Evolutionary conservation across 108 stramenopile genomes (phyloP), one percentile per base, ranked within the genome.

Genomic region (Discostella stelligeroides): DNA sequence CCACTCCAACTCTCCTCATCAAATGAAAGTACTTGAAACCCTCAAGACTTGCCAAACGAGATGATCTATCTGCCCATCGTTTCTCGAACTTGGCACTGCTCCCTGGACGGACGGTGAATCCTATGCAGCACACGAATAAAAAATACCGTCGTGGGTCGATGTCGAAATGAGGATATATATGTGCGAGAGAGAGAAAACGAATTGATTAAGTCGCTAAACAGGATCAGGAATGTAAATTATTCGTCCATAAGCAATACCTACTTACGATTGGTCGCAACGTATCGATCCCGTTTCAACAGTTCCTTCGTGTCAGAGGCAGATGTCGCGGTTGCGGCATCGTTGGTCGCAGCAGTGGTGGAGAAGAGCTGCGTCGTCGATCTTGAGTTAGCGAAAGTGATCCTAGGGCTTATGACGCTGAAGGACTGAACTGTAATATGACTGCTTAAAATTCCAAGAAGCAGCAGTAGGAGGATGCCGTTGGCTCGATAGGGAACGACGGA

Each of bases 11-110:
- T 15, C 91, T 59, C 34, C 91, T 70, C 90, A 96, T 90, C 40
- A 96, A 62, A 60, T 90, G 87, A 79, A 96, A 96, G 66, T 92
- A 94, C n/a, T 66, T 68, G 74, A 96, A 96, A 43, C 95, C 95
- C 9, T 84, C 77, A 17, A 96, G 72, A n/a, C 62, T 66, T 11
- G 89, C 91, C 63, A 96, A 68, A 27, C 81, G 49, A 7, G 82
- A 84, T 47, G 92, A 91, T 20, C 95, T 88, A 15, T 85, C 88
- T 8, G 95, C 92, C 95, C 95, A 96, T 41, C 95, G 85, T 42
- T 90, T 81, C 59, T 94, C 93, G 65, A 94, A 91, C 68, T 91
- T 90, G 25, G 88, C 89, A 20, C 60, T 84, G 40, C 86, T 76
- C 59, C 84, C 83, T 20, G 68, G 55, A 27, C 93, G 85, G 21